phyloP scores from a whole-genome alignment of 1,284 basidiomycete species.

The Abortiporus biennis region DNA sequence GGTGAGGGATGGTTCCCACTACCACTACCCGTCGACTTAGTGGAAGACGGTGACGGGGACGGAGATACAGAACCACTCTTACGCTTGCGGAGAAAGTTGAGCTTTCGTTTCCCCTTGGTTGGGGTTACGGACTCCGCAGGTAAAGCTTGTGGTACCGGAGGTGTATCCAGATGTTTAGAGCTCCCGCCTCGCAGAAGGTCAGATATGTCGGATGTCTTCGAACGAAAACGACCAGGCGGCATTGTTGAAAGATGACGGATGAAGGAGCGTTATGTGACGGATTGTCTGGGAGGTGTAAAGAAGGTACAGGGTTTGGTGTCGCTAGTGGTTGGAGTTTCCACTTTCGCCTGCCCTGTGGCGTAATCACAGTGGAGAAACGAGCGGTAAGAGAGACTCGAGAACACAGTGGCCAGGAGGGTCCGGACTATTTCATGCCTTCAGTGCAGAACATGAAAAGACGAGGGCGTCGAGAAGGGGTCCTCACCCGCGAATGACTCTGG shows the following conservation, averaged over 20 bases:
- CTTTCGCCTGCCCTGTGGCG: too few relatives aligned
- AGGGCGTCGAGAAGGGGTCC: too few relatives aligned
- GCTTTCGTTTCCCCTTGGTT: conserved; percentile 17
- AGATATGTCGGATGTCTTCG: conserved; percentile 29
- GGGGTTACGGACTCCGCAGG: conserved; percentile 11
- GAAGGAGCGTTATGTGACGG: neutral
- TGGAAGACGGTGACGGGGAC: conserved; percentile 11
- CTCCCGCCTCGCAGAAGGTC: conserved; percentile 24
- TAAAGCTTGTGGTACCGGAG: conserved; percentile 13
- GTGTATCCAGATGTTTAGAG: conserved; percentile 12
- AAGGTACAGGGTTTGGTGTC: neutral
- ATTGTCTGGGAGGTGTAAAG: neutral
- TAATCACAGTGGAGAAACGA: neutral
- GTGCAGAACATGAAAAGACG: too few relatives aligned
- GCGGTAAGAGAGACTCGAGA: neutral
- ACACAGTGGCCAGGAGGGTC: neutral
- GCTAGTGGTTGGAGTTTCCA: too few relatives aligned
- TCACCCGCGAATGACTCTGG: too few relatives aligned
- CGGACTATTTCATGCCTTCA: too few relatives aligned
- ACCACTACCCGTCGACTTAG: conserved; percentile 9
- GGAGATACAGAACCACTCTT: conserved; percentile 21
- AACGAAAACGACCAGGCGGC: conserved; percentile 21
- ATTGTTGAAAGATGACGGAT: conserved; percentile 10
- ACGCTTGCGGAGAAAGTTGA: conserved; percentile 22
- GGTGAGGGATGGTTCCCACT: neutral